Conservation (phyloP, 352 stramenopile genomes). For the Phytophthora melonis region DNA sequence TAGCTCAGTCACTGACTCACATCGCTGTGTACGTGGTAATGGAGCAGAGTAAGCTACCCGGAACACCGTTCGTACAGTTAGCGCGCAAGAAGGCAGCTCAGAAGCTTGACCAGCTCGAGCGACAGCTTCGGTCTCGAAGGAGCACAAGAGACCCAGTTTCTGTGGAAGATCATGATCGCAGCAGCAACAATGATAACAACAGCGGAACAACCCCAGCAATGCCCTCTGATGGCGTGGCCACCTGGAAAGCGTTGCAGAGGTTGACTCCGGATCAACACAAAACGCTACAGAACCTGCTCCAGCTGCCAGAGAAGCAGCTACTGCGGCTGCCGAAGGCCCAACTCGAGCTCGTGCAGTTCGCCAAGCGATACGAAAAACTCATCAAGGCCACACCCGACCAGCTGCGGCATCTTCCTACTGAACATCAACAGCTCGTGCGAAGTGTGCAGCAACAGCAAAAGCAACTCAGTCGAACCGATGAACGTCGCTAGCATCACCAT, state of each 20-base stretch:
- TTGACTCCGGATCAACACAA: constrained; percentile 47
- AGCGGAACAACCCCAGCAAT: background rate
- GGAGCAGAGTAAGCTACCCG: constrained; percentile 49
- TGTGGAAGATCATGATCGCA: constrained; percentile 6
- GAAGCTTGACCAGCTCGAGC: constrained; percentile 54
- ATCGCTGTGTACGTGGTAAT: background rate
- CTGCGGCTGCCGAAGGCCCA: constrained; percentile 47
- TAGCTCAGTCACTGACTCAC: background rate
- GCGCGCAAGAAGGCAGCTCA: constrained; percentile 52
- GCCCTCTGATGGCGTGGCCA: background rate
- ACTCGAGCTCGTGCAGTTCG: constrained; percentile 62
- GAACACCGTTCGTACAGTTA: constrained; percentile 63
- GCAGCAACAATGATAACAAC: constrained; percentile 20
- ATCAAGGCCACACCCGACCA: constrained; percentile 42
- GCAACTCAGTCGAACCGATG: constrained; percentile 4
- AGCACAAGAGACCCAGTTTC: background rate
- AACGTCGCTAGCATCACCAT: constrained; percentile 12
- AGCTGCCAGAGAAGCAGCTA: constrained; percentile 46
- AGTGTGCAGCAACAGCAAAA: constrained; percentile 40
- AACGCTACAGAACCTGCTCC: constrained; percentile 51
- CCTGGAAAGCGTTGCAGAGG: constrained; percentile 25
- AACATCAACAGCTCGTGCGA: constrained; percentile 54
- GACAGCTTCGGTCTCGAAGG: constrained; percentile 9
- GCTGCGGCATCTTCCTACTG: constrained; percentile 43
- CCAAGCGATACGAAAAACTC: constrained; percentile 61